Evolutionary conservation across 116 monocot species (phyloP).

Genomic region (Phalaenopsis hybrid): DNA sequence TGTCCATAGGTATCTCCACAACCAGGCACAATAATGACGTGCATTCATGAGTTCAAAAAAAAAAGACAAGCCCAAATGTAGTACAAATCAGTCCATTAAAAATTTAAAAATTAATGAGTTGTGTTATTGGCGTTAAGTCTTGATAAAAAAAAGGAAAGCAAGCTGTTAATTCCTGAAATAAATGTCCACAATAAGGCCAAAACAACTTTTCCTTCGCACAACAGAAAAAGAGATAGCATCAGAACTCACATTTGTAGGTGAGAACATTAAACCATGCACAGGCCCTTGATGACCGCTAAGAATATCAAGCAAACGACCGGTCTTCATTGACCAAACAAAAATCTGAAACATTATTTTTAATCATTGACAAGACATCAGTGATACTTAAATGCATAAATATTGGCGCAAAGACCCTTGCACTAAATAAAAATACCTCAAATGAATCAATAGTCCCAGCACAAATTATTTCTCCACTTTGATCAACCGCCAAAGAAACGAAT

Average conservation of each 20-base stretch:
- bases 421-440: conserved; percentile 65
- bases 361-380: background rate
- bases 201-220: background rate
- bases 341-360: conserved; percentile 43
- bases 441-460: conserved; percentile 98
- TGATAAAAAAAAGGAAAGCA: background rate
- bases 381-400: background rate
- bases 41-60: too few relatives aligned
- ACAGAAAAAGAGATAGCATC: background rate
- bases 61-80: background rate
- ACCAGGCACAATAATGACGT: too few relatives aligned
- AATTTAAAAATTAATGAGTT: background rate
- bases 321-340: conserved; percentile 99
- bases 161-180: background rate
- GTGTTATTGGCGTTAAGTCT: background rate
- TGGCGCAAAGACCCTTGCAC: background rate
- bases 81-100: background rate
- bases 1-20: too few relatives aligned
- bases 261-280: conserved; percentile 97
- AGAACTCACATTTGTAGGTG: conserved; percentile 78
- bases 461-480: conserved; percentile 92
- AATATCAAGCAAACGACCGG: conserved; percentile 83
- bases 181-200: background rate
- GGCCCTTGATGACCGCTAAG: conserved; percentile 95
- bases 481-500: conserved; percentile 89